Percentiles rank a stretch among this genome's conserved stretches.
Evolutionary conservation across 2,329 filamentous ascomycete genomes (phyloP).

Genomic region (Lecanoromycetidae sp.): DNA sequence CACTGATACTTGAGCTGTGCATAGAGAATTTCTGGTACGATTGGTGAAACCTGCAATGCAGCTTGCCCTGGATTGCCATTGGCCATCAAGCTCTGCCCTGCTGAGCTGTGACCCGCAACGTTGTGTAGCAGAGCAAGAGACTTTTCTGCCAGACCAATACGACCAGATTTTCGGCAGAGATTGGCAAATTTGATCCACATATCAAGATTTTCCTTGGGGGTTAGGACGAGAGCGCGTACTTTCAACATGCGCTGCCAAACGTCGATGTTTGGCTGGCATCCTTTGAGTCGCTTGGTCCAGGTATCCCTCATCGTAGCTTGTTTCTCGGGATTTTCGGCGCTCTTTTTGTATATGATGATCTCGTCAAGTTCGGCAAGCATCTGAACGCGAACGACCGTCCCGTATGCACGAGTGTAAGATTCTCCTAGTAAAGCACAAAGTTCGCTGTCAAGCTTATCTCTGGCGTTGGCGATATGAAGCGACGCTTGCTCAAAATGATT

Average conservation of each 20-base stretch:
- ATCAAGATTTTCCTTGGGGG: conserved; percentile 83
- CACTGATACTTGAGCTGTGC: conserved; percentile 97
- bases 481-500: conserved; percentile 90
- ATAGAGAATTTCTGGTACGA: conserved; percentile 68
- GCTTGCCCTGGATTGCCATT: conserved; percentile 27
- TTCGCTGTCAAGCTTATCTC: conserved; percentile 89
- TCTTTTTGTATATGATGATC: conserved; percentile 95
- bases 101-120: conserved; percentile 1
- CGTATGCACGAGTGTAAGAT: conserved; percentile 93
- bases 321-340: conserved; percentile 64
- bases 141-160: conserved; percentile 90
- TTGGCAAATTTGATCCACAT: conserved; percentile 99
- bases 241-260: conserved; percentile 98
- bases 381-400: conserved; percentile 94
- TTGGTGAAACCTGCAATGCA: conserved; percentile 36
- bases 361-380: conserved; percentile 98
- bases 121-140: conserved; percentile 84
- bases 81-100: conserved; percentile 19
- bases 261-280: conserved; percentile 92
- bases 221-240: conserved; percentile 80
- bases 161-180: conserved; percentile 88
- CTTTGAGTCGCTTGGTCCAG: conserved; percentile 90
- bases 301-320: conserved; percentile 83
- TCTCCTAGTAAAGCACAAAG: conserved; percentile 93
- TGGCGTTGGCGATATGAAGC: conserved; percentile 78